Percentiles rank a stretch among this genome's conserved stretches.
phyloP scores from a whole-genome alignment of 805 yeast species.

The Starmerella bacillaris region DNA sequence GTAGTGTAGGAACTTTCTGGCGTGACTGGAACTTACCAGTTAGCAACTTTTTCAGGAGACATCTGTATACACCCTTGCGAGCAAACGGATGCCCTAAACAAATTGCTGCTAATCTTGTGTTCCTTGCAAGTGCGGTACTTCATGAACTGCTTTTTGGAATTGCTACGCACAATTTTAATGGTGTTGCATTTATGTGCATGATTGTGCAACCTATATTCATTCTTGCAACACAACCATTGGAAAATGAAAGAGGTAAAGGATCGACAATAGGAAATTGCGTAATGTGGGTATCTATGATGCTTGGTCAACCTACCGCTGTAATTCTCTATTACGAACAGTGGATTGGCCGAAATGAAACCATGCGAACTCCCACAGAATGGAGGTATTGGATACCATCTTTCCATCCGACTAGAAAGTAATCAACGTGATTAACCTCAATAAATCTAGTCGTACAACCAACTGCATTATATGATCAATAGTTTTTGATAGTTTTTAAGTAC shows the following conservation, averaged over 20 bases:
- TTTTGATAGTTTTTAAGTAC: too few relatives aligned
- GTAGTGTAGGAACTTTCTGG: conserved; percentile 33
- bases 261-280: conserved; percentile 30
- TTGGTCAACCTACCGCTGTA: conserved; percentile 31
- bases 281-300: conserved; percentile 30
- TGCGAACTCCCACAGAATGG: background rate
- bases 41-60: conserved; percentile 28
- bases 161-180: conserved; percentile 31
- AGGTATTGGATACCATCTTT: background rate
- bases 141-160: conserved; percentile 32
- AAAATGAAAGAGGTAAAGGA: conserved; percentile 26
- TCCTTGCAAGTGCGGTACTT: conserved; percentile 29
- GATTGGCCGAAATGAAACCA: conserved; percentile 15
- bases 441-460: too few relatives aligned
- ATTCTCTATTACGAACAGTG: conserved; percentile 30
- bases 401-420: too few relatives aligned
- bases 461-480: too few relatives aligned
- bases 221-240: conserved; percentile 27
- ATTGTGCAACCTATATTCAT: conserved; percentile 29
- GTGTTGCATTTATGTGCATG: conserved; percentile 30
- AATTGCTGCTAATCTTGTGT: conserved; percentile 24
- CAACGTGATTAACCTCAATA: too few relatives aligned
- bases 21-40: conserved; percentile 31
- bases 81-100: conserved; percentile 21
- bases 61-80: conserved; percentile 27